Evolutionary conservation across 768 basidiomycete genomes (phyloP).

Genomic region (Gelatoporia subvermispora): DNA sequence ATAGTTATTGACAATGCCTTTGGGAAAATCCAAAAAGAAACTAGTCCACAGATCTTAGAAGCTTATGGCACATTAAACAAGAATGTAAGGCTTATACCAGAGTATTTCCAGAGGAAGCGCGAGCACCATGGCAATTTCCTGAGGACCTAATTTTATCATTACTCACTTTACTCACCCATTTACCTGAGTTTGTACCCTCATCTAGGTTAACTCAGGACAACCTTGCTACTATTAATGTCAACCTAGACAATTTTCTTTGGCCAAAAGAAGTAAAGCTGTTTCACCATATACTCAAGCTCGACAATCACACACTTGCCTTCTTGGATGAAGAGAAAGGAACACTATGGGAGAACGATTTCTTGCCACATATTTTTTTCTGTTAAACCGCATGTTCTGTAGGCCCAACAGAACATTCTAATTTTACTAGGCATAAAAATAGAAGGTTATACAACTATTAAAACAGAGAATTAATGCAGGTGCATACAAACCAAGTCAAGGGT

Average conservation of each 20-base stretch:
- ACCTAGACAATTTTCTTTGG: conserved; percentile 21
- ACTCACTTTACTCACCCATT: conserved; percentile 21
- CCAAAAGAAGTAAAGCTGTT: conserved; percentile 25
- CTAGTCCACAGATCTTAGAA: background rate
- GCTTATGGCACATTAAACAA: conserved; percentile 31
- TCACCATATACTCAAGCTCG: conserved; percentile 7
- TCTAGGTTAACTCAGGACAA: conserved; percentile 18
- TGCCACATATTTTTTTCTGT: conserved; percentile 26
- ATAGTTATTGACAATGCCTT: too few relatives aligned
- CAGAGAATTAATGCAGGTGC: conserved; percentile 30
- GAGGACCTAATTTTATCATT: conserved; percentile 29
- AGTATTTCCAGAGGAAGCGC: conserved; percentile 26
- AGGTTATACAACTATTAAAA: conserved; percentile 27
- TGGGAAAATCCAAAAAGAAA: background rate
- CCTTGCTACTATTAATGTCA: conserved; percentile 19
- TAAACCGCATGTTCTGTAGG: conserved; percentile 33
- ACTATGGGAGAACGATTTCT: conserved; percentile 19
- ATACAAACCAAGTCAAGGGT: conserved; percentile 31
- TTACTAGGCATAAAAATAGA: conserved; percentile 25
- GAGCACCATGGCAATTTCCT: conserved; percentile 26
- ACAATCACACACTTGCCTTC: conserved; percentile 16
- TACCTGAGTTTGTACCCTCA: conserved; percentile 28
- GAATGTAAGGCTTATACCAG: conserved; percentile 27
- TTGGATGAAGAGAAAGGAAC: conserved; percentile 16
- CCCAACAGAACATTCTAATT: conserved; percentile 29